Conservation (phyloP, 2,329 filamentous ascomycete species). For the Sarocladium oryzae region DNA sequence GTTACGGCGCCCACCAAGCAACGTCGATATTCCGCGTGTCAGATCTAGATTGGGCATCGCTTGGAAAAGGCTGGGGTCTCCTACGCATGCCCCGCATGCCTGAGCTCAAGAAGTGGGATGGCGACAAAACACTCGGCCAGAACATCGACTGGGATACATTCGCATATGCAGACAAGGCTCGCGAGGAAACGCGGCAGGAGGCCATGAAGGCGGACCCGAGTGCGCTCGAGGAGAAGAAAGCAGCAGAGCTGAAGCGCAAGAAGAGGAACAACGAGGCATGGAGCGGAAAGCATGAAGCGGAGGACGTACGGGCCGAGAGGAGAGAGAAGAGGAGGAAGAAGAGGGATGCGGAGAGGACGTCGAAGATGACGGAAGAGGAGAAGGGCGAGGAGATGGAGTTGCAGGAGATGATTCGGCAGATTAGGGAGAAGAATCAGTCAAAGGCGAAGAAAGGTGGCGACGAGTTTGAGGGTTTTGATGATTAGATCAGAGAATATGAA, state of each 20-base stretch:
- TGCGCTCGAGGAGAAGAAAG: slow-evolving; percentile 29
- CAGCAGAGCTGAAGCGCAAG: slow-evolving; percentile 44
- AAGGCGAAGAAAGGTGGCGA: slow-evolving; percentile 36
- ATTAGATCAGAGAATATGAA: slow-evolving; percentile 20
- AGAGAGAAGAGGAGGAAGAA: slow-evolving; percentile 59
- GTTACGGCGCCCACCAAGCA: slow-evolving; percentile 86
- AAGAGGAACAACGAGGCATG: slow-evolving; percentile 61
- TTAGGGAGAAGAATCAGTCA: slow-evolving; percentile 51
- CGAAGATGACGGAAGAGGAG: slow-evolving; percentile 65
- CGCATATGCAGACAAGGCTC: slow-evolving; percentile 64
- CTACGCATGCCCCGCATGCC: slow-evolving; percentile 90
- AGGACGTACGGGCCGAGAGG: slow-evolving; percentile 54
- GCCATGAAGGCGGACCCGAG: slow-evolving; percentile 45
- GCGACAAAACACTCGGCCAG: slow-evolving; percentile 57
- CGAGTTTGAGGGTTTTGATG: slow-evolving; percentile 55
- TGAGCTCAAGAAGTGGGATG: slow-evolving; percentile 68
- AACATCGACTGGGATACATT: slow-evolving; percentile 62
- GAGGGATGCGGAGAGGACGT: slow-evolving; percentile 55
- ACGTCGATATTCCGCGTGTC: slow-evolving; percentile 80
- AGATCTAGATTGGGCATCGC: slow-evolving; percentile 79
- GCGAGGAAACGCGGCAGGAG: slow-evolving; percentile 58
- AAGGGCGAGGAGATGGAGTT: slow-evolving; percentile 57
- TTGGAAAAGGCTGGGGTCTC: slow-evolving; percentile 79
- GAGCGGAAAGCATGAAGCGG: slow-evolving; percentile 64
- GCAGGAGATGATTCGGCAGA: slow-evolving; percentile 55